Base-by-base conservation (phyloP, 495 filamentous ascomycete genomes). In the Cercophora scortea region DNA sequence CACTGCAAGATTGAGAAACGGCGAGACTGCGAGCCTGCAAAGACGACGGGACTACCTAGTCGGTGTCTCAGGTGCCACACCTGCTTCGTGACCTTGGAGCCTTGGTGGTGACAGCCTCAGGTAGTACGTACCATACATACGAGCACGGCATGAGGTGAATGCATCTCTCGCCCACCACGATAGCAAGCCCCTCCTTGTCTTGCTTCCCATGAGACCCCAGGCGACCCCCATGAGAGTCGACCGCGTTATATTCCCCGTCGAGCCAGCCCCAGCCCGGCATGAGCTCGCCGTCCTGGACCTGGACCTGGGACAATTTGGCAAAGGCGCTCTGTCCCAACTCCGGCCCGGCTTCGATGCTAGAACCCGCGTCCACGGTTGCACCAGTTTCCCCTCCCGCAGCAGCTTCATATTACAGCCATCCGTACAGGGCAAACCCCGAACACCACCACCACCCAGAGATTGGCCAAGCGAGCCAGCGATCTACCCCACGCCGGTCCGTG, bases 351-450 rank as follows among this genome's bases (percentile, higher is more conserved):
- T 53, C 53, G 49, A 47, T 56, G 51, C 41, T 52, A 49, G 59
- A 55, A 51, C 52, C 57, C 62, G 56, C 50, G 52, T 51, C 41
- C 51, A 45, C 50, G 18, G 64, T 65, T 42, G 58, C 64, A 65
- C 64, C 12, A 32, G 49, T 33, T 49, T 44, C 53, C 51, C 7
- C 46, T 5, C 25, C 25, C 25, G 25, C 25, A 25, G 25, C 25
- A 2, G 25, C 25, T 25, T 25, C 25, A 25, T 25, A 5, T 25
- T 25, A 25, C 25, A 25, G 25, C 25, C 2, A 25, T 25, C 16
- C 42, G 41, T 60, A 19, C 52, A 50, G 45, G 49, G 32, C 50
- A 50, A 57, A 48, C 54, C 46, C 25, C 25, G 25, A 25, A 25
- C 25, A 25, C n/a, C n/a, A n/a, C n/a, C n/a, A n/a, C n/a, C n/a